Evolutionary conservation across 331 rosid species (phyloP).

Genomic region (Dryas integrifolia): DNA sequence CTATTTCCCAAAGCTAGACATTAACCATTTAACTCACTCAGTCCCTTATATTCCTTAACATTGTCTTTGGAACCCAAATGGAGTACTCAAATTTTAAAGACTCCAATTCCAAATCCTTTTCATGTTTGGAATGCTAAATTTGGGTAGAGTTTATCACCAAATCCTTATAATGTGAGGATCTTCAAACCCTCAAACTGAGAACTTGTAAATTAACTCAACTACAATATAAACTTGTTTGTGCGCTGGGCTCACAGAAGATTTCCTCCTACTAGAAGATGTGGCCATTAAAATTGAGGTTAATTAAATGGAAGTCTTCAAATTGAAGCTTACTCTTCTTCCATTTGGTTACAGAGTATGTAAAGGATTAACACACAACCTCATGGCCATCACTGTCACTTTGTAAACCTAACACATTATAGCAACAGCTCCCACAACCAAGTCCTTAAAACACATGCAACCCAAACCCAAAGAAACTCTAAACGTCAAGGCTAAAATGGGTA

Average conservation of each 20-base stretch:
- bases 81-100: not conserved
- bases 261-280: not conserved
- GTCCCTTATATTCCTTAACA: not conserved
- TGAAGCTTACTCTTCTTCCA: not conserved
- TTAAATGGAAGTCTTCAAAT: not conserved
- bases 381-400: not conserved
- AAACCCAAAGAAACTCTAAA: not conserved
- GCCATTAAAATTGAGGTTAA: not conserved
- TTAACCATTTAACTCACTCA: not conserved
- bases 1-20: not conserved
- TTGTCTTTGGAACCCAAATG: constrained; percentile 4
- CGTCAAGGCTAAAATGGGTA: not conserved
- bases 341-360: not conserved
- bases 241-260: not conserved
- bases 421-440: not conserved
- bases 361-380: constrained; percentile 1
- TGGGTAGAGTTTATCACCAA: not conserved
- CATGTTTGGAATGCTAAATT: not conserved
- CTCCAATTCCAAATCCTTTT: not conserved
- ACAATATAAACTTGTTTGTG: not conserved
- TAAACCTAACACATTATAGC: not conserved
- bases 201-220: not conserved
- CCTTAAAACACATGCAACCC: not conserved
- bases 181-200: not conserved
- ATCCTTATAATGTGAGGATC: not conserved